Evolutionary conservation across 179 eudicot species (phyloP), one percentile per base, ranked within the genome.

Genomic region (Patellifolia procumbens): DNA sequence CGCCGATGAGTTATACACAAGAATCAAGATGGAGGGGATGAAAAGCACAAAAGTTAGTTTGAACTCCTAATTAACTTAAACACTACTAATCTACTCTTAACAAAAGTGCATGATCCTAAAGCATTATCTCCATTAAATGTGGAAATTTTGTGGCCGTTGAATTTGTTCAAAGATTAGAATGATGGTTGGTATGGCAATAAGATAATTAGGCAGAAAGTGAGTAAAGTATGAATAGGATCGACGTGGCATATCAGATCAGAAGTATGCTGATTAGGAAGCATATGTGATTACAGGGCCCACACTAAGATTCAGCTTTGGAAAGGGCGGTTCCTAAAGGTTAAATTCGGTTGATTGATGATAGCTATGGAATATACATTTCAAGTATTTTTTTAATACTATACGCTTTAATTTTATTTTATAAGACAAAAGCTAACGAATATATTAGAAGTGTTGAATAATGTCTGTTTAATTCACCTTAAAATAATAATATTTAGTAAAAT

Each of bases 191-290:
- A 26, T 45, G 70, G 22, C 43, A 22, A 62, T 62, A 42, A 9
- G 39, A 8, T 8, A 32, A 22, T 49, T 24, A 31, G 28, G 12
- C 15, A 43, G 55, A 61, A 64, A 65, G 9, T 22, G 58, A 45
- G 11, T 59, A 35, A 51, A 46, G 34, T 51, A 16, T 52, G 81
- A 74, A 56, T 49, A 79, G 34, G 79, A 75, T 78, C 78, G 65
- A 58, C 78, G 76, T 80, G 80, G 82, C 76, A 72, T 37, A 80
- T 80, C 73, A 48, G 71, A 51, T 37, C 78, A 46, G 19, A 71
- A 29, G 67, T 49, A 34, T 16, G 68, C 77, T 67, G 66, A 73
- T 53, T 82, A 66, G 81, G 73, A 81, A 64, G 75, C 72, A 74
- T 60, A 64, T 79, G 17, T 11, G 17, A 2, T 19, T n/a, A 32